Conservation (phyloP, 306 rosid genomes). For the apple (Malus domestica) region DNA sequence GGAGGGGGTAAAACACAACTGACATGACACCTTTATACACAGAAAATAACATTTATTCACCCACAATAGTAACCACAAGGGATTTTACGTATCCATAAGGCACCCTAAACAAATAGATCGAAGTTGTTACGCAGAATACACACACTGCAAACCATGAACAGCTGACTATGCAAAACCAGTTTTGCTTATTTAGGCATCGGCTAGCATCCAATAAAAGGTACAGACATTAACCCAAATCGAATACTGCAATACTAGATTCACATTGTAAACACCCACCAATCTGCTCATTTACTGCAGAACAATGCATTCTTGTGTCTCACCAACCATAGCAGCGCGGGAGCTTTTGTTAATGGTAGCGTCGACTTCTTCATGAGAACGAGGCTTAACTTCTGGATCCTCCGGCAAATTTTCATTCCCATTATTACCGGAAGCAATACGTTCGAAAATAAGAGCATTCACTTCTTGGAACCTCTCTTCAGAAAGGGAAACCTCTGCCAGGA, state of each 20-base stretch:
- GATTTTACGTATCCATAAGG: constrained; percentile 19
- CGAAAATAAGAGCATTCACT: constrained; percentile 66
- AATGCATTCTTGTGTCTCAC: constrained; percentile 65
- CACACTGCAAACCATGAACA: neutral
- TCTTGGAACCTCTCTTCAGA: constrained; percentile 83
- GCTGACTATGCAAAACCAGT: constrained; percentile 22
- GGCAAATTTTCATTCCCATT: neutral
- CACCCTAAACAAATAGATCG: constrained; percentile 7
- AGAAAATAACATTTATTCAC: constrained; percentile 3
- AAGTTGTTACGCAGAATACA: constrained; percentile 18
- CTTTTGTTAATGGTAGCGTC: constrained; percentile 19
- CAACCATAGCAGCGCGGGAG: constrained; percentile 27
- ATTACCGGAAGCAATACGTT: constrained; percentile 40
- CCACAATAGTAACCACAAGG: constrained; percentile 1
- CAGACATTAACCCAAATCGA: constrained; percentile 20
- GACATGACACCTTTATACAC: neutral
- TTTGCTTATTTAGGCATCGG: constrained; percentile 31
- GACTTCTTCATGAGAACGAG: constrained; percentile 22
- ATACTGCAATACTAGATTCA: constrained; percentile 22
- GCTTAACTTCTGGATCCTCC: constrained; percentile 7
- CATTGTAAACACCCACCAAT: constrained; percentile 6
- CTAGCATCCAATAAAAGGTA: constrained; percentile 20
- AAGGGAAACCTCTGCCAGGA: constrained; percentile 89
- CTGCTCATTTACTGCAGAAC: constrained; percentile 44
- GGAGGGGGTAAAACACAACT: neutral